Evolutionary conservation across 106 monocot species (phyloP), one percentile per base, ranked within the genome.

Genomic region (Chionographis japonica): DNA sequence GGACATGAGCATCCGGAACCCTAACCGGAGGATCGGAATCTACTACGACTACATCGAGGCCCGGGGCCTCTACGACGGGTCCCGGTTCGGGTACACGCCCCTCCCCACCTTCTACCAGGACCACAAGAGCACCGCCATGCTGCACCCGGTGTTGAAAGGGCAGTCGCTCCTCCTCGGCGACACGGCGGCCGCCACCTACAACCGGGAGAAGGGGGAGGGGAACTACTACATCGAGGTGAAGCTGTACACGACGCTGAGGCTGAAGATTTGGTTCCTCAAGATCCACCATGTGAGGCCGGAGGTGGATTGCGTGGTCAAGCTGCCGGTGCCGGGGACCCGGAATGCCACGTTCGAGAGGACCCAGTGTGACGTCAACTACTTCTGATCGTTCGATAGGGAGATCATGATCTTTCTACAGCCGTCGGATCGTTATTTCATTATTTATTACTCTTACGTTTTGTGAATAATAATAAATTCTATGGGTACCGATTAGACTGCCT

Each of bases 11-110:
- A 9, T 90, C 56, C 73, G 77, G 14, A 90, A 90, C 77, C 83
- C 79, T 14, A 85, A 90, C 77, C 37, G 54, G 53, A 43, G 50
- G 11, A 66, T 85, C 16, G 76, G 81, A 36, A 51, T 91, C 65
- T 84, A 91, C 77, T 86, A 79, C 67, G 81, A 91, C 71, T 58
- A 18, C 17, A 1, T 87, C 17, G 71, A 79, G 52, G 73, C 76
- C 38, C 27, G 57, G 9, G 76, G 73, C 11, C 12, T 54, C 67
- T 87, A 81, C 70, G 50, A 49, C 56, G 81, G 70, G 2, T 0
- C 12, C 2, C 59, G 72, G 36, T 83, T 90, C 50, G 66, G 50
- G 3, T 78, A 3, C 18, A 3, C 10, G 37, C 2, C 16, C 11
- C 62, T 86, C 43, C 86, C 74, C 14, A 37, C 78, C n/a, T 81